These are phyloP conservation scores for Crocinoboletus sp. DNA, from an alignment of 1,284 basidiomycete species.

Conservation along the genomic window DNA sequence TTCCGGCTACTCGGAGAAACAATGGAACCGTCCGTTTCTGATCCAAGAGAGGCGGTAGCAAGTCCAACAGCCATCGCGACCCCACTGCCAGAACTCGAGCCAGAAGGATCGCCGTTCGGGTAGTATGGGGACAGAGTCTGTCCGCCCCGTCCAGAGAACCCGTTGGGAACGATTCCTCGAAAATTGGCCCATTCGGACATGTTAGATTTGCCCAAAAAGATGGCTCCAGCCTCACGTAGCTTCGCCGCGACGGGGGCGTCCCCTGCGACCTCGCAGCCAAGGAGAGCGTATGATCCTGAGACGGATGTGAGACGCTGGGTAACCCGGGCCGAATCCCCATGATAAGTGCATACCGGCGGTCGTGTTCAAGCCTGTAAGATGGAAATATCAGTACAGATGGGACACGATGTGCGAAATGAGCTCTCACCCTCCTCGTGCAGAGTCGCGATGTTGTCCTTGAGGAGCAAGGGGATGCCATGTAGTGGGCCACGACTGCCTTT, in stretches of 20 bases:
- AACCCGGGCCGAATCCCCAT: not conserved
- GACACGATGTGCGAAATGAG: not conserved
- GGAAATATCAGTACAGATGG: too few relatives aligned
- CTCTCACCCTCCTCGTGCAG: constrained; percentile 3
- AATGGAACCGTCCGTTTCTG: constrained; percentile 51
- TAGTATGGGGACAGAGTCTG: constrained; percentile 48
- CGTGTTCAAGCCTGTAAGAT: constrained; percentile 70
- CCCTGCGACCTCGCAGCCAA: too few relatives aligned
- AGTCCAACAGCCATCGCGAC: constrained; percentile 48
- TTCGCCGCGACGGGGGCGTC: constrained; percentile 60
- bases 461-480: constrained; percentile 67
- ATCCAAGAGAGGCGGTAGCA: constrained; percentile 45
- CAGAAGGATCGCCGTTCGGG: constrained; percentile 45
- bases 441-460: constrained; percentile 37
- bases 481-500: constrained; percentile 46
- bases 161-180: constrained; percentile 41
- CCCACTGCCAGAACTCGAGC: constrained; percentile 49
- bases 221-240: constrained; percentile 51
- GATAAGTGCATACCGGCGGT: constrained; percentile 35
- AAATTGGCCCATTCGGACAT: constrained; percentile 50
- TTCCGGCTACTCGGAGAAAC: constrained; percentile 39
- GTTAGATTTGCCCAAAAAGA: constrained; percentile 49
- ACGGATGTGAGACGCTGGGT: constrained; percentile 52
- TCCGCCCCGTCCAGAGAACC: constrained; percentile 50
- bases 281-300: too few relatives aligned